Evolutionary conservation across 257 asterid genomes (phyloP).

Genomic region (Gentiana macrophylla): DNA sequence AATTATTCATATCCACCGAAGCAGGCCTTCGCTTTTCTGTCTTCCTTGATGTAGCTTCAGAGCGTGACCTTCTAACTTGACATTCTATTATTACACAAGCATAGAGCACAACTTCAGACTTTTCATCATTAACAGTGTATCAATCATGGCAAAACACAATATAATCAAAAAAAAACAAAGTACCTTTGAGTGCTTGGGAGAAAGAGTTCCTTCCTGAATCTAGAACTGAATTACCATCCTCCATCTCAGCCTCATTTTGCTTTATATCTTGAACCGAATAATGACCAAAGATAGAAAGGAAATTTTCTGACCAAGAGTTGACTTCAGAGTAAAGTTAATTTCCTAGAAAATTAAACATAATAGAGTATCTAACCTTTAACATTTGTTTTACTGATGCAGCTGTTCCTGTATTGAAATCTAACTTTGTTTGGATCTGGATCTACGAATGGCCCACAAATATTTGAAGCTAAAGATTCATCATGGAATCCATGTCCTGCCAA

Average conservation of each 20-base stretch:
- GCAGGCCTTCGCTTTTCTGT: constrained; percentile 58
- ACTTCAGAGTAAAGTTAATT: constrained; percentile 7
- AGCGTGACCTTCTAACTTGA: constrained; percentile 61
- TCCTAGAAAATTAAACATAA: constrained; percentile 2
- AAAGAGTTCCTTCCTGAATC: constrained; percentile 85
- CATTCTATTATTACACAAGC: constrained; percentile 47
- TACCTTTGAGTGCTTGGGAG: constrained; percentile 92
- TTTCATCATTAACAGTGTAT: not conserved
- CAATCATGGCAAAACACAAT: constrained; percentile 1
- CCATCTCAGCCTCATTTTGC: constrained; percentile 64
- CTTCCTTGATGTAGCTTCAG: constrained; percentile 40
- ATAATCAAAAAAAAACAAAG: not conserved
- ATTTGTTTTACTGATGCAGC: constrained; percentile 45
- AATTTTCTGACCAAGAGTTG: constrained; percentile 12
- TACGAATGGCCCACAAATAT: constrained; percentile 40
- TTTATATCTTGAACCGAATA: constrained; percentile 42
- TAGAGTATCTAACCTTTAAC: constrained; percentile 46
- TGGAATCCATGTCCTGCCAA: constrained; percentile 64
- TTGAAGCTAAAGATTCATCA: constrained; percentile 29
- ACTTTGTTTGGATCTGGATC: constrained; percentile 74
- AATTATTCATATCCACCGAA: constrained; percentile 63
- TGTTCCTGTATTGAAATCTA: constrained; percentile 28
- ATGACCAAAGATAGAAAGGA: not conserved
- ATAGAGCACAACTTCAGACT: not conserved
- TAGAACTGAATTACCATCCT: constrained; percentile 43